Conservation (phyloP, 495 filamentous ascomycete species). For the Emericellopsis terricola region DNA sequence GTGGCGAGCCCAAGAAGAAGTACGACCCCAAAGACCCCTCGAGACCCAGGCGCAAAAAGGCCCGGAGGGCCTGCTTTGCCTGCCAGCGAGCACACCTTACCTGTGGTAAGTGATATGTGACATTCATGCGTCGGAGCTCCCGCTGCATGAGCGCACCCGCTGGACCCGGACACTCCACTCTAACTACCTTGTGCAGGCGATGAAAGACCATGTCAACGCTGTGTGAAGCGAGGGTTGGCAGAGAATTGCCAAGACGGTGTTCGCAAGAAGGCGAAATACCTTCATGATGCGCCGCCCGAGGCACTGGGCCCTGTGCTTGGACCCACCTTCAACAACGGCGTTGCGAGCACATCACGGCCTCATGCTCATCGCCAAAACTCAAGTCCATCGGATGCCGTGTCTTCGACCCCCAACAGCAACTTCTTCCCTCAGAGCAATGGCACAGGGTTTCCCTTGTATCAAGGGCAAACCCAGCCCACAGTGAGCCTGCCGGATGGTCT, state of each 20-base stretch:
- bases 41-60: constrained; percentile 87
- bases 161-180: not conserved
- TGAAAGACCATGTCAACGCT: constrained; percentile 82
- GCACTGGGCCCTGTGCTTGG: constrained; percentile 35
- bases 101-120: constrained; percentile 54
- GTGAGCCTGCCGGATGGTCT: constrained; percentile 24
- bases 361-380: constrained; percentile 14
- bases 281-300: constrained; percentile 84
- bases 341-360: constrained; percentile 12
- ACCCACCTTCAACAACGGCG: constrained; percentile 29
- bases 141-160: not conserved
- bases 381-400: constrained; percentile 12
- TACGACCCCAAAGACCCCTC: constrained; percentile 67
- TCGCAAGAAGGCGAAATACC: constrained; percentile 97
- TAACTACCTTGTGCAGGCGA: constrained; percentile 20
- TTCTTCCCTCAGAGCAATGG: constrained; percentile 20
- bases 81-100: constrained; percentile 96
- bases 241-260: constrained; percentile 89
- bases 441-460: constrained; percentile 17
- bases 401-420: constrained; percentile 10
- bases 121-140: no score
- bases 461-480: constrained; percentile 8
- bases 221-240: constrained; percentile 80
- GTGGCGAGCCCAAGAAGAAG: constrained; percentile 37
- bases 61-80: constrained; percentile 83